Base-by-base conservation (phyloP, 495 filamentous ascomycete species). In the Penicillium ucsense region DNA sequence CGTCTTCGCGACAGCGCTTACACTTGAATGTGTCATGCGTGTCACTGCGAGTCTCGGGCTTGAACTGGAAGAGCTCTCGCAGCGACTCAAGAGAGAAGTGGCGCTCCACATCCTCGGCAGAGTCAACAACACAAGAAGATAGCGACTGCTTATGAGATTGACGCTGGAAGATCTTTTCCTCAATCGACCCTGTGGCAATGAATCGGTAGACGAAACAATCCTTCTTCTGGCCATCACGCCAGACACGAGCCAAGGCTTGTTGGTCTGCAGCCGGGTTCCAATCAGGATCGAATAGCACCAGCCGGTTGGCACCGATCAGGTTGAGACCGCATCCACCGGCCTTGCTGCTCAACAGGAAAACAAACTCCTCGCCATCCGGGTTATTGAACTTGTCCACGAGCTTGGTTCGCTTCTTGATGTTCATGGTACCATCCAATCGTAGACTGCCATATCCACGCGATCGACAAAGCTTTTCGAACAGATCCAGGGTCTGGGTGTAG, bases 21-120 rank as follows among this genome's bases (percentile, higher is more conserved):
- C 92, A 99, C 71, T 95, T 97, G 76, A 99, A 97, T 3, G 94
- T 96, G 53, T 99, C 92, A 55, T 99, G 92, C 1, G 92, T 97
- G 58, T 99, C 94, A 55, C 88, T 94, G 27, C 74, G 78, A 3
- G 92, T 96, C 20, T 83, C 78, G 0, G 80, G 77, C 37, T 86
- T 80, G 71, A 91, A 96, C 69, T 92, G 85, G 73, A 99, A 99
- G 39, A 99, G 70, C 63, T 99, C 90, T 11, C 89, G 73, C 28
- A 99, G 70, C 28, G 80, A 85, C 52, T 97, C 92, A 0, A 95
- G 74, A 4, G 82, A 87, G 62, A 99, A 99, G 63, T 99, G 92
- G 4, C 92, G 77, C 63, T 99, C 92, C 3, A 99, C 94, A 49
- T 99, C 92, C 63, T 97, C 89, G 6, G 88, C 92, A 4, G 84